Conservation (phyloP, 331 rosid species). For the Saraca asoca region DNA sequence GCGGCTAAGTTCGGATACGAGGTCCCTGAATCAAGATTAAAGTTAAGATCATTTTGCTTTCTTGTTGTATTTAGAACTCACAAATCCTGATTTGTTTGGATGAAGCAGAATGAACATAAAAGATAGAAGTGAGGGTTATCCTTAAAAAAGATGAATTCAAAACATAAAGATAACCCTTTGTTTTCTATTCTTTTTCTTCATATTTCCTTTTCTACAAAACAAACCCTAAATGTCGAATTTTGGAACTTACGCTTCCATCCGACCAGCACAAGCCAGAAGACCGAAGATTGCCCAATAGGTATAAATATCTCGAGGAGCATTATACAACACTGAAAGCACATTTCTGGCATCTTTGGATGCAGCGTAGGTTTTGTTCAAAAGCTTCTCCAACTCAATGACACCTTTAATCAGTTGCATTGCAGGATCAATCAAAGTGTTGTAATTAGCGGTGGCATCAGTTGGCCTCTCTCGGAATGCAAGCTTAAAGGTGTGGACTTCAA, state of each 20-base stretch:
- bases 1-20: too few species aligned
- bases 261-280: neutral
- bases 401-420: slow-evolving; percentile 19
- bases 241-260: neutral
- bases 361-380: neutral
- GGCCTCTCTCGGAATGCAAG: neutral
- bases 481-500: neutral
- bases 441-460: neutral
- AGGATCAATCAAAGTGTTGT: slow-evolving; percentile 26
- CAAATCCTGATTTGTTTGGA: too few species aligned
- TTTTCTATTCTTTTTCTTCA: too few species aligned
- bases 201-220: too few species aligned
- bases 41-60: too few species aligned
- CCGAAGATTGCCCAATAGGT: slow-evolving; percentile 1
- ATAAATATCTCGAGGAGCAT: neutral
- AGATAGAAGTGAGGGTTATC: too few species aligned
- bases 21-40: too few species aligned
- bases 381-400: slow-evolving; percentile 30
- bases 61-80: too few species aligned
- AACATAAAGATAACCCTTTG: too few species aligned
- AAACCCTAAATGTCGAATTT: neutral
- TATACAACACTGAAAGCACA: neutral
- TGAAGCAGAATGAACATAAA: too few species aligned
- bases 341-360: neutral
- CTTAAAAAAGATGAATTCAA: too few species aligned